Evolutionary conservation across 1,139 yeast genomes (phyloP), one percentile per base, ranked within the genome.

Genomic region (Hyphopichia fennica): DNA sequence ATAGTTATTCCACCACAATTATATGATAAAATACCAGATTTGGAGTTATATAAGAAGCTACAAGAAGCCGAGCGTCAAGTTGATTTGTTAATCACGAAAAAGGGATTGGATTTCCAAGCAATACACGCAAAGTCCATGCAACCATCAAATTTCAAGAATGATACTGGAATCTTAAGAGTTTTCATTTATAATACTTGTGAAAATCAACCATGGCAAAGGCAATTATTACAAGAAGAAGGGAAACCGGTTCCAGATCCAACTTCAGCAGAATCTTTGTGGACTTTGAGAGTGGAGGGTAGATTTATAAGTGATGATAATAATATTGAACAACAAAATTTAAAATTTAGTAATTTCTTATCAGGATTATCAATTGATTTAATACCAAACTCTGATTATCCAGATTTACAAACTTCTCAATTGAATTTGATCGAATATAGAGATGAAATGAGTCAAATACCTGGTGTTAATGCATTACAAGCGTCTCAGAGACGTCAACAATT

Each of bases 131-230:
- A 75, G 47, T 65, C 78, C 3, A 57, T 73, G 37, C 74, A 72
- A 41, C 77, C 78, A 2, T 60, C 66, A 41, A 63, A 63, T 42
- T 67, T 67, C 46, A 69, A 76, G 50, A 67, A 74, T 54, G 71
- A 77, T 58, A 70, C 79, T 47, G 79, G 84, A 25, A 64, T 73
- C 3, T 72, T 93, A 56, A 79, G 99, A 45, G 79, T 93, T 19
- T 93, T 85, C 58, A 72, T 95, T 27, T 89, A 93, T 54, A 90
- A 88, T 60, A 84, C 89, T 2, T 74, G 86, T 35, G 87, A 83
- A 48, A 87, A 88, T 60, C 98, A 93, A 65, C 89, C 95, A 37
- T 93, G 99, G 99, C 98, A 91, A 59, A 72, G 71, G 40, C 72
- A 68, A 44, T 64, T 70, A 41, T 62, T 52, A 34, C 53, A 54